Evolutionary conservation across 192 early-diverging fungal genomes (phyloP).

Genomic region (Gorgonomyces haynaldii): DNA sequence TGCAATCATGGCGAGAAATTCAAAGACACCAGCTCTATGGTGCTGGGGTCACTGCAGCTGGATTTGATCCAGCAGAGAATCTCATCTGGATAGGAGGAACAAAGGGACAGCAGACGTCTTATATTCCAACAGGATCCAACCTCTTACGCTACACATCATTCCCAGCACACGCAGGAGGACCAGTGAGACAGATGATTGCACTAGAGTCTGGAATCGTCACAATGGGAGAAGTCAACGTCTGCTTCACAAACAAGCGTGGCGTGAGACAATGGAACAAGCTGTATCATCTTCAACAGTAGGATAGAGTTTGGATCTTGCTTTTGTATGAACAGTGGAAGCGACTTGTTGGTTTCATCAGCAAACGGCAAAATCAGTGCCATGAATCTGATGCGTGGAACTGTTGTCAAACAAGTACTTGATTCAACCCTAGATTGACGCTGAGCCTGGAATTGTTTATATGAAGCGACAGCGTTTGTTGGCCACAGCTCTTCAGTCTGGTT

Average conservation of each 20-base stretch:
- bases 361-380: constrained; percentile 7
- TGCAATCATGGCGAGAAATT: too few species aligned
- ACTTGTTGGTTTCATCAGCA: constrained; percentile 20
- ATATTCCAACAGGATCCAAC: constrained; percentile 28
- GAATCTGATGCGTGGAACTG: constrained; percentile 19
- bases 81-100: constrained; percentile 79
- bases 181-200: constrained; percentile 54
- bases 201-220: constrained; percentile 40
- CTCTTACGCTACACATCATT: constrained; percentile 58
- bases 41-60: constrained; percentile 22
- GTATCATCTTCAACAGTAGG: neutral
- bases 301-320: constrained; percentile 15
- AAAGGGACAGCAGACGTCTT: constrained; percentile 65
- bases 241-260: constrained; percentile 17
- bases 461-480: constrained; percentile 48
- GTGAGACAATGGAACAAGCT: constrained; percentile 4
- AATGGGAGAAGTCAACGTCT: constrained; percentile 4
- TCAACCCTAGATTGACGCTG: constrained; percentile 18
- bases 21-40: too few species aligned
- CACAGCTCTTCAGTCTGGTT: constrained; percentile 53
- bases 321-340: constrained; percentile 18
- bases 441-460: constrained; percentile 32
- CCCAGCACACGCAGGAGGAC: constrained; percentile 47
- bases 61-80: constrained; percentile 65
- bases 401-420: constrained; percentile 23